Evolutionary conservation across 345 rosid genomes (phyloP).

Genomic region (Lepidium aucheri): DNA sequence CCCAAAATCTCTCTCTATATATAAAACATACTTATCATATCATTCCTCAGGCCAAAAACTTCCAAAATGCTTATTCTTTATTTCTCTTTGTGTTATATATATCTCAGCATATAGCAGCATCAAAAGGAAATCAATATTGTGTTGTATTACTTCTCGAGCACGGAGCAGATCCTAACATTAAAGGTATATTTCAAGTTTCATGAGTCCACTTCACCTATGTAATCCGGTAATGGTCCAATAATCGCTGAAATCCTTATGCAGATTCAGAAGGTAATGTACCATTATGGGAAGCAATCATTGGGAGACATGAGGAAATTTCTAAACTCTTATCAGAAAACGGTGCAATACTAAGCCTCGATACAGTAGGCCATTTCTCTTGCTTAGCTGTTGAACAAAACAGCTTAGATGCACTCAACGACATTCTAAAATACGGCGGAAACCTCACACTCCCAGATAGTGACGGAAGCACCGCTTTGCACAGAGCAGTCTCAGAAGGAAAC

Average conservation of each 20-base stretch:
- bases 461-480: conserved; percentile 59
- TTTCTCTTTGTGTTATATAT: conserved; percentile 18
- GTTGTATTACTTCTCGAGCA: conserved; percentile 57
- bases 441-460: conserved; percentile 34
- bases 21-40: background rate
- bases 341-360: conserved; percentile 44
- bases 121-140: conserved; percentile 60
- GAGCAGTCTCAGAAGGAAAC: conserved; percentile 71
- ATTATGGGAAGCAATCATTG: conserved; percentile 73
- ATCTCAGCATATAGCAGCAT: conserved; percentile 78
- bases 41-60: background rate
- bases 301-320: conserved; percentile 43
- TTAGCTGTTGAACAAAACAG: conserved; percentile 53
- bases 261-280: conserved; percentile 78
- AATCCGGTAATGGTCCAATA: background rate
- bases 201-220: background rate
- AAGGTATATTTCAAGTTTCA: conserved; percentile 35
- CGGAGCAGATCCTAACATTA: conserved; percentile 68
- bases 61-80: background rate
- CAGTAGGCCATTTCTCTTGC: conserved; percentile 46
- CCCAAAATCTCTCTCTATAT: background rate
- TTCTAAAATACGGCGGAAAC: conserved; percentile 51
- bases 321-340: conserved; percentile 59
- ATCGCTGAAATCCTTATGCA: conserved; percentile 13
- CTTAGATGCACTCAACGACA: conserved; percentile 49